These are phyloP conservation scores for Teratosphaeria destructans DNA, from an alignment of 2,329 filamentous ascomycete species.

Conservation along the genomic window DNA sequence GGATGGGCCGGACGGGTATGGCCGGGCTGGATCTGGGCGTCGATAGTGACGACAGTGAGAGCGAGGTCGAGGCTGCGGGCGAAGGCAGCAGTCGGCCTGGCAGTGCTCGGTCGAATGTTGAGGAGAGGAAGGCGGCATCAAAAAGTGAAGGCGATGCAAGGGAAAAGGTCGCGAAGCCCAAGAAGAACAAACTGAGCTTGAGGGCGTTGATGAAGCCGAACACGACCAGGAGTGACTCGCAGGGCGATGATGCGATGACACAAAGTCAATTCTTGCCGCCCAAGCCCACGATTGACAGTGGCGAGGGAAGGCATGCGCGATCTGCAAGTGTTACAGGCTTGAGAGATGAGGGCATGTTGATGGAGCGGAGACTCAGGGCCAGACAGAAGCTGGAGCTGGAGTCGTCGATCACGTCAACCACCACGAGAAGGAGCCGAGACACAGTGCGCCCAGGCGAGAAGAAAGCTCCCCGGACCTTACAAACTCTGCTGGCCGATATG, in stretches of 20 bases:
- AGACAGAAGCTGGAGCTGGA: slow-evolving; percentile 19
- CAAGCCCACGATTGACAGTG: background rate
- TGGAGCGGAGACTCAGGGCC: slow-evolving; percentile 55
- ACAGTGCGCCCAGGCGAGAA: slow-evolving; percentile 4
- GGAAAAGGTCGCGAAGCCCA: background rate
- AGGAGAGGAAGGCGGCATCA: slow-evolving; percentile 1
- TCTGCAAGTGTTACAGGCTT: slow-evolving; percentile 15
- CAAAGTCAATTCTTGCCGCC: slow-evolving; percentile 21
- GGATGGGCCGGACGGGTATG: background rate
- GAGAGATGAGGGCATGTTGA: slow-evolving; percentile 54
- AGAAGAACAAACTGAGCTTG: slow-evolving; percentile 48
- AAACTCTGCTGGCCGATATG: slow-evolving; percentile 40
- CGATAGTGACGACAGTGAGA: slow-evolving; percentile 63
- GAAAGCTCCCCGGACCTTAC: slow-evolving; percentile 4
- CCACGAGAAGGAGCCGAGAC: slow-evolving; percentile 13
- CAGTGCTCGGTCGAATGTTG: slow-evolving; percentile 1
- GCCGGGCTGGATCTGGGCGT: slow-evolving; percentile 65
- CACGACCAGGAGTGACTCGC: slow-evolving; percentile 25
- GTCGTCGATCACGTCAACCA: slow-evolving; percentile 16
- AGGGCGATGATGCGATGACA: slow-evolving; percentile 20
- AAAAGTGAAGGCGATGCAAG: background rate
- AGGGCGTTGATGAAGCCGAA: slow-evolving; percentile 53
- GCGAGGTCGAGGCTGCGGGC: slow-evolving; percentile 13
- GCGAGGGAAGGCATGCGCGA: background rate
- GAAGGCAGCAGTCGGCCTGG: slow-evolving; percentile 2